Evolutionary conservation across 192 early-diverging fungal species (phyloP), one percentile per base, ranked within the genome.

Genomic region (Physocladia obscura): DNA sequence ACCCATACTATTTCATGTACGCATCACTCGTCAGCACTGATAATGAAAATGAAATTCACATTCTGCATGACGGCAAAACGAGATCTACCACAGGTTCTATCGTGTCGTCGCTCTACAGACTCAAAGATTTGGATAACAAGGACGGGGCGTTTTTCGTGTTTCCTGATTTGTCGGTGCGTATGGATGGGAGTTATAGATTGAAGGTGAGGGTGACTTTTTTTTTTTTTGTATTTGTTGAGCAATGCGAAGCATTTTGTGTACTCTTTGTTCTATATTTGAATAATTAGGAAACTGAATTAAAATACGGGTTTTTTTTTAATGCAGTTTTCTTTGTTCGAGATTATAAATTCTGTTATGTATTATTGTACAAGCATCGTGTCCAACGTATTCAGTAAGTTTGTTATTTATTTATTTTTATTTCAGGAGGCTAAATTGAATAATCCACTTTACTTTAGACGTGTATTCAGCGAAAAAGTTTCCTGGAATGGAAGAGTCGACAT

Each of bases 131-230:
- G 27, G 91, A 94, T 54, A 88, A 90, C 69, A 83, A 84, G 32
- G 92, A 94, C 69, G 93, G 94, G n/a, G 94, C 91, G 0, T 97
- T 95, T 71, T 97, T 97, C 85, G 94, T 97, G 36, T 98, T 98
- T 77, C 93, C 95, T 27, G 95, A 98, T 76, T 79, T 98, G 21
- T 93, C 92, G 2, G 93, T 96, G n/a, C 77, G 95, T 11, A 92
- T 93, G 83, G 95, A 98, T 68, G 95, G 95, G 86, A 54, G 69
- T 2, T 84, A 81, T 52, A 64, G 77, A 17, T 50, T 84, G 19
- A 84, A 84, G 72, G 82, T 83, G 38, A 6, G 26, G 31, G 47
- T n/a, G 21, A 30, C 11, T 30, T 13, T 29, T 54, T 35, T 30
- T 49, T n/a, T n/a, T n/a, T n/a, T n/a, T n/a, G n/a, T n/a, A n/a